Evolutionary conservation across 2,329 filamentous ascomycete genomes (phyloP).

Genomic region (Penicillium sumatraense): DNA sequence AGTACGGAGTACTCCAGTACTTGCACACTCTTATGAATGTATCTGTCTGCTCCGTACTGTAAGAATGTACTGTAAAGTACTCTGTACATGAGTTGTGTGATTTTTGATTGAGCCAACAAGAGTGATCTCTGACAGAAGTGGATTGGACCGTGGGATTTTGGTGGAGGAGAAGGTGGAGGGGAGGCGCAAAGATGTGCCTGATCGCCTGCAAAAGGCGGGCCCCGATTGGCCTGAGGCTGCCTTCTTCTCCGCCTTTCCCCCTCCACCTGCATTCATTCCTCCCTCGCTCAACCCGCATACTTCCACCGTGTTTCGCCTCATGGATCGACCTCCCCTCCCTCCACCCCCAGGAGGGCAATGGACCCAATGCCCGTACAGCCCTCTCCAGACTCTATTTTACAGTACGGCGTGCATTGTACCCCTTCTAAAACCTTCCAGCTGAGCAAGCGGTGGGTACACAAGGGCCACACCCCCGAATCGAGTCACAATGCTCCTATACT

Average conservation of each 20-base stretch:
- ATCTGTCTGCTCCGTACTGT: too few relatives aligned
- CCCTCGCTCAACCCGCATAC: background rate
- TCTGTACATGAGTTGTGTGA: too few relatives aligned
- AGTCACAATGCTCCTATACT: slow-evolving; percentile 16
- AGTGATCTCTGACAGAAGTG: background rate
- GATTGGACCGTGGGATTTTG: background rate
- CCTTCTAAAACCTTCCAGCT: background rate
- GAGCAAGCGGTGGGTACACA: slow-evolving; percentile 20
- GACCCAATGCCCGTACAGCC: background rate
- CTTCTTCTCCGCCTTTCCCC: background rate
- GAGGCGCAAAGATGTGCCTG: background rate
- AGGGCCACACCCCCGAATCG: slow-evolving; percentile 13
- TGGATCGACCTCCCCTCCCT: background rate
- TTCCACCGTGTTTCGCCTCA: background rate
- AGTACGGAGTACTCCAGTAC: too few relatives aligned
- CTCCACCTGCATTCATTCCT: background rate
- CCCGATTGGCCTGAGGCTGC: background rate
- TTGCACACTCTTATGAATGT: too few relatives aligned
- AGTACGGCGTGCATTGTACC: background rate
- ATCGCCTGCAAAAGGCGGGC: background rate
- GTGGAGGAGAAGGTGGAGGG: background rate
- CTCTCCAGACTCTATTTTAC: too few relatives aligned
- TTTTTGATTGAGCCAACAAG: background rate
- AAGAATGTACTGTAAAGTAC: too few relatives aligned
- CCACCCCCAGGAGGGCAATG: too few relatives aligned